Evolutionary conservation across 2,329 filamentous ascomycete species (phyloP).

Genomic region (Xylaria multiplex): DNA sequence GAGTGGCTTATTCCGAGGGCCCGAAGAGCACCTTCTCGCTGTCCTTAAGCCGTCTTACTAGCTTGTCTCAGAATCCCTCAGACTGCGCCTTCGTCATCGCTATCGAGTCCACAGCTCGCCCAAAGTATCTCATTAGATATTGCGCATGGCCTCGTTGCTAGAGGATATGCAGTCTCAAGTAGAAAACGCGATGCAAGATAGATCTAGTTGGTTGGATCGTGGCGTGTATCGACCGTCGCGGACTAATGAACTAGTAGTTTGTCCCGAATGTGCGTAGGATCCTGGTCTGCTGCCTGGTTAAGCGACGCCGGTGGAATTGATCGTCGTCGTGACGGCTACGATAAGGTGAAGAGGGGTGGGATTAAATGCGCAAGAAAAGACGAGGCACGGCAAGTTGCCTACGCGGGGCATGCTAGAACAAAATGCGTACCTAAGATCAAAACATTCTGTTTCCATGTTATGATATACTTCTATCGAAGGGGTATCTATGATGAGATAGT

Average conservation of each 20-base stretch:
- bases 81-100: constrained; percentile 54
- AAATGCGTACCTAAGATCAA: background rate
- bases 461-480: constrained; percentile 35
- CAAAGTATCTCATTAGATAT: constrained; percentile 63
- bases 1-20: constrained; percentile 62
- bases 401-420: background rate
- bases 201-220: constrained; percentile 58
- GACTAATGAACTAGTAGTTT: constrained; percentile 61
- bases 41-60: constrained; percentile 57
- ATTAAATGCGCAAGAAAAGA: background rate
- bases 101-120: constrained; percentile 55
- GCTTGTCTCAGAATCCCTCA: constrained; percentile 60
- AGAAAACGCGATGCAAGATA: constrained; percentile 61
- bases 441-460: constrained; percentile 21
- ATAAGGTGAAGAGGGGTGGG: constrained; percentile 30
- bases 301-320: constrained; percentile 60
- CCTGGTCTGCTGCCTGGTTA: constrained; percentile 54
- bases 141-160: constrained; percentile 56
- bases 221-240: constrained; percentile 56
- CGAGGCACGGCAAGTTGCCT: background rate
- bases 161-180: constrained; percentile 61
- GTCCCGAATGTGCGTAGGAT: constrained; percentile 61
- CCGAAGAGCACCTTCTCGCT: constrained; percentile 61
- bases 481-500: constrained; percentile 43
- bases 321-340: constrained; percentile 52